phyloP scores from a whole-genome alignment of 805 yeast genomes.

The Myxozyma monticola region DNA sequence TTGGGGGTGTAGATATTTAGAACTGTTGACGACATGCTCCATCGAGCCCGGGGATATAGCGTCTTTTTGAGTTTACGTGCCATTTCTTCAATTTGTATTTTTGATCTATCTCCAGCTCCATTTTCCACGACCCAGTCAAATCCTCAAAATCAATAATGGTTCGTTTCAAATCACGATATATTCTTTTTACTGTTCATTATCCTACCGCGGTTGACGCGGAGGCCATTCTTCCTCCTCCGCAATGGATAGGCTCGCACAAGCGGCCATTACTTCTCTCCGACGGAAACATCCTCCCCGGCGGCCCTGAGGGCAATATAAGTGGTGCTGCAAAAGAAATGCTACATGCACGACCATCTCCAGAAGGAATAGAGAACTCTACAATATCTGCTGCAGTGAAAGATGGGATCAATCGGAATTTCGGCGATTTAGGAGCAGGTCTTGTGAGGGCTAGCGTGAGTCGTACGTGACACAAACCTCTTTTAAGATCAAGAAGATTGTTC shows the following conservation, averaged over 20 bases:
- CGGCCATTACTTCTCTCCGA: neutral
- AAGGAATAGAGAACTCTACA: slow-evolving; percentile 48
- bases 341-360: slow-evolving; percentile 32
- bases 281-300: slow-evolving; percentile 11
- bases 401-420: slow-evolving; percentile 64
- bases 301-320: slow-evolving; percentile 34
- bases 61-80: neutral
- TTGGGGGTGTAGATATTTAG: neutral
- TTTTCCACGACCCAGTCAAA: neutral
- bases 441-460: slow-evolving; percentile 56
- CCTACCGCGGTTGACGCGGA: slow-evolving; percentile 44
- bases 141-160: slow-evolving; percentile 62
- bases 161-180: slow-evolving; percentile 79
- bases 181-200: slow-evolving; percentile 74
- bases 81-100: neutral
- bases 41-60: neutral
- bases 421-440: slow-evolving; percentile 73
- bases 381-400: slow-evolving; percentile 56
- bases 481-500: too few relatives aligned
- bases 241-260: too few relatives aligned
- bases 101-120: too few relatives aligned
- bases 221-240: too few relatives aligned
- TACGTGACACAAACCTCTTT: too few relatives aligned
- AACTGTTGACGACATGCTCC: neutral
- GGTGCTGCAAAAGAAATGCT: slow-evolving; percentile 6